phyloP scores from a whole-genome alignment of 441 rosid species.

The Gossypium schwendimanii region DNA sequence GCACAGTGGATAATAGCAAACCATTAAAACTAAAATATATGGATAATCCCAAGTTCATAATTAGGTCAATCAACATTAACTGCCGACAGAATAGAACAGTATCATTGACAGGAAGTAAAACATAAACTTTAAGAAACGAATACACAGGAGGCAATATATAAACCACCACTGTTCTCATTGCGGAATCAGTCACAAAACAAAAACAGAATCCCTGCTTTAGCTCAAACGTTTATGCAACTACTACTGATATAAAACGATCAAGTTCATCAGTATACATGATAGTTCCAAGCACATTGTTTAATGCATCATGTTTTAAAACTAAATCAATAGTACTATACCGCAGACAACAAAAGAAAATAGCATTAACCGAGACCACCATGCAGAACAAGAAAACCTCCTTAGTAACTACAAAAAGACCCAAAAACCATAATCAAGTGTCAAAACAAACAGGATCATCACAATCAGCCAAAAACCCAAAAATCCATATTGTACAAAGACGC shows the following conservation, averaged over 20 bases:
- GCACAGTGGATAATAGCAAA: neutral
- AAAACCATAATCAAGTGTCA: constrained; percentile 11
- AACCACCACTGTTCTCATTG: neutral
- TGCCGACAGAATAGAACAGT: neutral
- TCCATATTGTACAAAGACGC: neutral
- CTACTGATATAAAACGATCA: neutral
- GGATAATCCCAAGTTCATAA: neutral
- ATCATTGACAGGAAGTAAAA: neutral
- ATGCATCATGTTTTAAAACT: constrained; percentile 2
- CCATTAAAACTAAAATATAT: neutral
- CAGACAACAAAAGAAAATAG: neutral
- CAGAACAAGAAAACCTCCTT: constrained; percentile 17
- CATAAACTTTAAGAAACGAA: neutral
- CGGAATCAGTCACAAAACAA: constrained; percentile 4
- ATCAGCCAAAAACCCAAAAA: neutral
- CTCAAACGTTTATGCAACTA: neutral
- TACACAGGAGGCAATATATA: neutral
- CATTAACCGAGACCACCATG: constrained; percentile 3
- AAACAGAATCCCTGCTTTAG: constrained; percentile 5
- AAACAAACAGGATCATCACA: constrained; percentile 8
- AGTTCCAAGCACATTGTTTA: constrained; percentile 22
- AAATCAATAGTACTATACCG: neutral
- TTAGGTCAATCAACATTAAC: constrained; percentile 4
- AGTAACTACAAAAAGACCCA: constrained; percentile 5
- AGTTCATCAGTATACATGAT: constrained; percentile 4